These are phyloP conservation scores for Lojkania enalia DNA, from an alignment of 2,329 filamentous ascomycete genomes.

Conservation along the genomic window DNA sequence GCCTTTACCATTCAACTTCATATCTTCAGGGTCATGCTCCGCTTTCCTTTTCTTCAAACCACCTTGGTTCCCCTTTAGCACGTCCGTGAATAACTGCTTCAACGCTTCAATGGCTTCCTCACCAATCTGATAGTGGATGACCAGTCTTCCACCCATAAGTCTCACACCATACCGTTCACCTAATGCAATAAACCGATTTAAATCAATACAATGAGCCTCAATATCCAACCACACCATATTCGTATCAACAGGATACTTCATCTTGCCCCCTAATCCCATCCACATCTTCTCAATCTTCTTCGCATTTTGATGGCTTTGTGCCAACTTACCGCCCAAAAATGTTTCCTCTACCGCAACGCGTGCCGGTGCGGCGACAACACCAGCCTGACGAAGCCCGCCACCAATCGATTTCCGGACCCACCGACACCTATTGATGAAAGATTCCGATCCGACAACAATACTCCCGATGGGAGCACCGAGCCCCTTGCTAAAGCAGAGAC, in stretches of 20 bases:
- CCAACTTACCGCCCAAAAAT: constrained; percentile 69
- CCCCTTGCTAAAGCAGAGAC: constrained; percentile 80
- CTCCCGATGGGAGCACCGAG: constrained; percentile 80
- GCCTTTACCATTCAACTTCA: constrained; percentile 36
- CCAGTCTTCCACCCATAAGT: constrained; percentile 61
- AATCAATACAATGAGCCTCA: constrained; percentile 59
- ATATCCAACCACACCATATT: constrained; percentile 91
- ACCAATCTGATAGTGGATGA: constrained; percentile 74
- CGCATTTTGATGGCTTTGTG: constrained; percentile 64
- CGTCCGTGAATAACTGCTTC: constrained; percentile 23
- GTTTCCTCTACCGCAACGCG: constrained; percentile 78
- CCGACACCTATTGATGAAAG: constrained; percentile 67
- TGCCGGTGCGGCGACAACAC: constrained; percentile 75
- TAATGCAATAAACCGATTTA: constrained; percentile 57
- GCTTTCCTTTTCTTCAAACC: constrained; percentile 15
- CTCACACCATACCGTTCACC: constrained; percentile 62
- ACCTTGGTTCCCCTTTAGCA: constrained; percentile 20
- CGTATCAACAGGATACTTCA: constrained; percentile 74
- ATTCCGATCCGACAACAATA: constrained; percentile 64
- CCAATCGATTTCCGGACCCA: constrained; percentile 81
- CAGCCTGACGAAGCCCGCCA: constrained; percentile 75
- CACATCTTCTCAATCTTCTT: constrained; percentile 67
- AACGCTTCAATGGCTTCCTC: constrained; percentile 59
- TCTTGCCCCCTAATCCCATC: constrained; percentile 68
- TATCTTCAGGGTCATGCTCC: constrained; percentile 15